Evolutionary conservation across 2,329 filamentous ascomycete genomes (phyloP).

Genomic region (Ceratocystis albifundus): DNA sequence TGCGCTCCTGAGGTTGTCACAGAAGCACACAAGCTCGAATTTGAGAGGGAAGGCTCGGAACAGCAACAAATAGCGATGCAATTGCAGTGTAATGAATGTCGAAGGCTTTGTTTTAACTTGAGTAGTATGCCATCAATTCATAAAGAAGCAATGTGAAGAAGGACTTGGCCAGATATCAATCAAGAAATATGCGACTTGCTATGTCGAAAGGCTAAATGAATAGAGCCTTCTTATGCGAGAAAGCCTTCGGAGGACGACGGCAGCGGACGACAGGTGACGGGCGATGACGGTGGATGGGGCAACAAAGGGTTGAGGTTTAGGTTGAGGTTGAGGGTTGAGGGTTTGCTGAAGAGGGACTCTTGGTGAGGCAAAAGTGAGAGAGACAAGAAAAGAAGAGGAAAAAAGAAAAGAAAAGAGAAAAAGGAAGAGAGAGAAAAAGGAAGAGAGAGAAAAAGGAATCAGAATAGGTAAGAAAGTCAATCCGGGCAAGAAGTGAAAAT

Average conservation of each 20-base stretch:
- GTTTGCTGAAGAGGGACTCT: neutral
- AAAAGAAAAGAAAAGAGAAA: neutral
- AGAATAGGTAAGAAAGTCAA: neutral
- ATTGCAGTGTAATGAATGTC: neutral
- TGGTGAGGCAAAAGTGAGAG: neutral
- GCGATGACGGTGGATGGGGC: neutral
- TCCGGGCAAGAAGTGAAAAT: neutral
- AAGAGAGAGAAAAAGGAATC: neutral
- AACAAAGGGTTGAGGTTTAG: constrained; percentile 1
- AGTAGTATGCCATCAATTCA: neutral
- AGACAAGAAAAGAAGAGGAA: neutral
- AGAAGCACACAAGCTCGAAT: neutral
- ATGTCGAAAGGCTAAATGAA: neutral
- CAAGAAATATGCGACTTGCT: constrained; percentile 15
- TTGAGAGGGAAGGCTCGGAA: neutral
- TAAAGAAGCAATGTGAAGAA: neutral
- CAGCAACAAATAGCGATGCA: neutral
- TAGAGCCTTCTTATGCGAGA: constrained; percentile 7
- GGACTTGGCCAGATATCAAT: neutral
- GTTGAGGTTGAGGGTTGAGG: constrained; percentile 12
- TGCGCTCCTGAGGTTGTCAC: neutral
- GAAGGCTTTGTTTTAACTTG: neutral
- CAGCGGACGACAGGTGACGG: neutral
- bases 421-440: neutral
- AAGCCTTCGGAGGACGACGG: neutral